A percentile compares a stretch with the other conserved stretches of the same genome.
Conservation (phyloP, 2,329 filamentous ascomycete species). For the Aciculosporium take region DNA sequence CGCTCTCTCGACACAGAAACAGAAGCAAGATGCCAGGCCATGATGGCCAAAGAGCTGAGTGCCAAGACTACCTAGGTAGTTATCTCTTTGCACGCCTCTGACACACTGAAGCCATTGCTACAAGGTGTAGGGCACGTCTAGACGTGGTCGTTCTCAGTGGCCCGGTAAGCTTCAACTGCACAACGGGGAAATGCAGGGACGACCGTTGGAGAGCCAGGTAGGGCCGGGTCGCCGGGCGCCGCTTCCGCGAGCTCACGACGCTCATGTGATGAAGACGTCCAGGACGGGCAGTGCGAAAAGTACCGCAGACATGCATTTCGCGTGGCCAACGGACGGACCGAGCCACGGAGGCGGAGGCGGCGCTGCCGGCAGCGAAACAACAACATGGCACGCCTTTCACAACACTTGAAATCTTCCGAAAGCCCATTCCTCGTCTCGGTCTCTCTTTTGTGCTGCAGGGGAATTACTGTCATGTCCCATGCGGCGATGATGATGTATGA, state of each 20-base stretch:
- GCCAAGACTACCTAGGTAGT: not conserved
- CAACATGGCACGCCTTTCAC: too few species aligned
- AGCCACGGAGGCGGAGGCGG: too few species aligned
- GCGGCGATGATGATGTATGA: too few species aligned
- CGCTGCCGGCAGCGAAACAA: too few species aligned
- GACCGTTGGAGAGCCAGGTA: not conserved
- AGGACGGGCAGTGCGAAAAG: too few species aligned
- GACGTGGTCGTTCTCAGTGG: not conserved
- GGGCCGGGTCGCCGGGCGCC: not conserved
- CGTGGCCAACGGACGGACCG: too few species aligned
- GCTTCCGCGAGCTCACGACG: not conserved
- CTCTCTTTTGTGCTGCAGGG: too few species aligned
- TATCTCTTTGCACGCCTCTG: not conserved
- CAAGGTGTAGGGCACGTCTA: not conserved
- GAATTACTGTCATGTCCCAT: too few species aligned
- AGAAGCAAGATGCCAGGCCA: not conserved
- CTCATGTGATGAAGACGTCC: not conserved
- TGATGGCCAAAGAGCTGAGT: not conserved
- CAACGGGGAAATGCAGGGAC: not conserved
- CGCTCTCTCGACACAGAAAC: not conserved
- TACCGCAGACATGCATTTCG: too few species aligned
- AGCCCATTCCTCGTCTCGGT: too few species aligned
- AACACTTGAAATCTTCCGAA: too few species aligned
- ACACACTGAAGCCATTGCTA: not conserved
- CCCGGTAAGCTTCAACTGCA: not conserved